Conservation (phyloP, 1,284 basidiomycete species). For the Trichosporon coremiiforme region DNA sequence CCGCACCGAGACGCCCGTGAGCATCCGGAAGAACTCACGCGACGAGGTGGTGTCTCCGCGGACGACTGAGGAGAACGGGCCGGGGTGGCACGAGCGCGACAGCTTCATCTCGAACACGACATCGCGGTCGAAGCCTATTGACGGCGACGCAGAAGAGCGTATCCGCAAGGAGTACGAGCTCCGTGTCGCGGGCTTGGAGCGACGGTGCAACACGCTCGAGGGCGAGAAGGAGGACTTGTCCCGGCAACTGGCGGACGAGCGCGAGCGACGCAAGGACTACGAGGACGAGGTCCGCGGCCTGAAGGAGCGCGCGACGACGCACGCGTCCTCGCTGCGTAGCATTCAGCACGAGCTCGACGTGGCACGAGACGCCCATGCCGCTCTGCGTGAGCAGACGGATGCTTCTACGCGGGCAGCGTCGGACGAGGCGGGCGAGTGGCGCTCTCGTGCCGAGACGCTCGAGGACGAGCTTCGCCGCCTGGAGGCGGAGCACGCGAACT, state of each 20-base stretch:
- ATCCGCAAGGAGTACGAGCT: slow-evolving; percentile 85
- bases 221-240: slow-evolving; percentile 49
- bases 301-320: slow-evolving; percentile 68
- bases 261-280: slow-evolving; percentile 45
- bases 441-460: slow-evolving; percentile 70
- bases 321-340: slow-evolving; percentile 65
- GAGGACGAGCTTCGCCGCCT: slow-evolving; percentile 64
- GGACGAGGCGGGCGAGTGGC: slow-evolving; percentile 71
- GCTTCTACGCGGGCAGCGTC: slow-evolving; percentile 62
- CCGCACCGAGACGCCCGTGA: slow-evolving; percentile 6
- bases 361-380: slow-evolving; percentile 44
- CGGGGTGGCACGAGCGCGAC: slow-evolving; percentile 15
- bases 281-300: slow-evolving; percentile 55
- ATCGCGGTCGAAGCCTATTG: slow-evolving; percentile 30
- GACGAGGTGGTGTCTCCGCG: slow-evolving; percentile 34
- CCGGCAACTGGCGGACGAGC: slow-evolving; percentile 39
- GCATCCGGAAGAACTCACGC: not conserved
- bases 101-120: slow-evolving; percentile 20
- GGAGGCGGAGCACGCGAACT: slow-evolving; percentile 40
- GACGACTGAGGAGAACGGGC: slow-evolving; percentile 36
- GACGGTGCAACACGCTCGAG: slow-evolving; percentile 43
- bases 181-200: slow-evolving; percentile 71
- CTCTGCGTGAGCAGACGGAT: slow-evolving; percentile 40
- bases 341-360: slow-evolving; percentile 67
- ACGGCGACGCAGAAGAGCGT: slow-evolving; percentile 61